Base-by-base conservation (phyloP, 129 eudicot species). In the Cynara cardunculus region DNA sequence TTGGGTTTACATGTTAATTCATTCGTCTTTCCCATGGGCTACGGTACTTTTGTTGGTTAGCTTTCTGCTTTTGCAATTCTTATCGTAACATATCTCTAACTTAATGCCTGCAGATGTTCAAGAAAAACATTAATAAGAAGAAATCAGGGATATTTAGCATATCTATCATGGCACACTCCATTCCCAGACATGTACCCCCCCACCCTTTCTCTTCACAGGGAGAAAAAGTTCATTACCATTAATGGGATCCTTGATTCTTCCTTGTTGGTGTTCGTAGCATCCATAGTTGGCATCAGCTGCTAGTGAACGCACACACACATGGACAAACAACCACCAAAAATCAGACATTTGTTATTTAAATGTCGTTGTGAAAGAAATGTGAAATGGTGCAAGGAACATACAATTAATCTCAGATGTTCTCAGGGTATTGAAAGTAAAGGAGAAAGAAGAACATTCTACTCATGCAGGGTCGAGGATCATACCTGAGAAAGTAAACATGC, bases 221-320 rank as follows among this genome's bases (percentile, higher is more conserved):
- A 9, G 31, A 9, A 25, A 64, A 24, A 81, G 44, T 21, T 76
- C 9, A 53, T 81, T 81, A 81, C 85, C 85, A 34, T 39, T 41
- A 67, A 9, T 44, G 27, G 80, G 24, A 74, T 81, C 22, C 76
- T 81, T 46, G 80, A 69, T 44, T 75, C 80, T 24, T 81, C 85
- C 76, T 16, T 31, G 35, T 81, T 68, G 80, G 80, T 49, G 75
- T 81, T 32, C 4, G 85, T 22, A 67, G 80, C 80, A 81, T 81
- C 85, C 85, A 81, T 81, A 62, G 67, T 26, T 81, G 80, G 22
- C 79, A 39, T 25, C 53, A 67, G 16, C 76, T 66, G 76, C 72
- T 74, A 75, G 64, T 19, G 56, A 74, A 66, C 24, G 25, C 69
- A 64, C 28, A 64, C 49, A 39, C 65, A 73, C 19, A 39, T 13